Conservation (phyloP, 2,329 filamentous ascomycete species). For the Paraphaeosphaeria sporulosa region DNA sequence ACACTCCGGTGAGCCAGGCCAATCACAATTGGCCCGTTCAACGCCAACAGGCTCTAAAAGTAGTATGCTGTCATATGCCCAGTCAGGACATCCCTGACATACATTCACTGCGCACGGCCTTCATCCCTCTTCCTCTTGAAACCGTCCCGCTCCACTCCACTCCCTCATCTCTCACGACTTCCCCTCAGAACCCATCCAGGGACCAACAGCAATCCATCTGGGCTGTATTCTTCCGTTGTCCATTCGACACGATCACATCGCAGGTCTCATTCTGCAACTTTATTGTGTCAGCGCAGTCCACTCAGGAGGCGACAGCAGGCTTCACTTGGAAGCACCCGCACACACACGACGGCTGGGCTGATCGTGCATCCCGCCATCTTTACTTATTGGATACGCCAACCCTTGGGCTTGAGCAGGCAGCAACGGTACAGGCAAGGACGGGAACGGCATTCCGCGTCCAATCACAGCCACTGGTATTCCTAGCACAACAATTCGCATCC, state of each 20-base stretch:
- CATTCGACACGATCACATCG: background rate
- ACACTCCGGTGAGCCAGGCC: constrained; percentile 18
- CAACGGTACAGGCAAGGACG: constrained; percentile 41
- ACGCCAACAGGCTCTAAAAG: constrained; percentile 34
- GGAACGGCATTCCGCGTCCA: constrained; percentile 45
- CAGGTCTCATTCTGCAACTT: constrained; percentile 16
- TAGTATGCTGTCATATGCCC: constrained; percentile 45
- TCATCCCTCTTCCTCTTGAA: constrained; percentile 24
- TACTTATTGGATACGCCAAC: constrained; percentile 18
- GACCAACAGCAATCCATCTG: constrained; percentile 24
- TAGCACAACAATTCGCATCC: constrained; percentile 40
- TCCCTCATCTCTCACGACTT: constrained; percentile 16
- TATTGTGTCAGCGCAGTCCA: constrained; percentile 36
- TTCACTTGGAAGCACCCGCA: constrained; percentile 9
- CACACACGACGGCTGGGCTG: constrained; percentile 15
- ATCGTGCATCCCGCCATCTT: constrained; percentile 22
- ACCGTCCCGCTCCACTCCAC: constrained; percentile 19
- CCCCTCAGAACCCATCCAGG: constrained; percentile 27
- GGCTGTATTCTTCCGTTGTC: constrained; percentile 12
- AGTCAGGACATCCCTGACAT: constrained; percentile 39
- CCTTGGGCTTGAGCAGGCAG: constrained; percentile 27
- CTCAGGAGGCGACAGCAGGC: constrained; percentile 37
- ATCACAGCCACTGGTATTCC: constrained; percentile 40
- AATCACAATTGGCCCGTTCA: constrained; percentile 11
- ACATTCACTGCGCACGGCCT: constrained; percentile 45